Conservation (phyloP, 176 grass and related monocot genomes). For the Oryza rufipogon region DNA sequence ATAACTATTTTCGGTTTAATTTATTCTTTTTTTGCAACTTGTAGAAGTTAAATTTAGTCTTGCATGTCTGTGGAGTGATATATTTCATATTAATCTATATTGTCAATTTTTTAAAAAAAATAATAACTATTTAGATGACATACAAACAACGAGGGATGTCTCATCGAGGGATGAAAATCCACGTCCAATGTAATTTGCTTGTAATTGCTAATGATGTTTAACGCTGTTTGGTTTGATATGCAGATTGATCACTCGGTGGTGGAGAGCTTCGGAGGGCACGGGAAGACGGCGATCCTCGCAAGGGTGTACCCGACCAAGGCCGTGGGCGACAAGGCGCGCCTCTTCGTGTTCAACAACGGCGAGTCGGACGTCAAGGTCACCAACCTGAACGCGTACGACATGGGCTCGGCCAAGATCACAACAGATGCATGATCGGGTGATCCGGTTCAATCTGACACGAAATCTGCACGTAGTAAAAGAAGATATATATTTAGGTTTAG, state of each 20-base stretch:
- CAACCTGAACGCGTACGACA: conserved; percentile 51
- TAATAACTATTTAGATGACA: too few species aligned
- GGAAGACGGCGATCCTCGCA: conserved; percentile 58
- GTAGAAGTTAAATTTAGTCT: too few species aligned
- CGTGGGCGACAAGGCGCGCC: conserved; percentile 45
- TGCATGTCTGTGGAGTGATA: too few species aligned
- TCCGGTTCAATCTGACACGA: not conserved
- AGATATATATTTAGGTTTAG: not conserved
- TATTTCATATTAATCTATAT: too few species aligned
- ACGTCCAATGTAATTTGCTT: not conserved
- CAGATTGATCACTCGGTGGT: conserved; percentile 62
- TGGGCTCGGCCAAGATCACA: conserved; percentile 42
- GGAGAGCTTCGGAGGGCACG: conserved; percentile 65
- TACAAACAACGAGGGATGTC: too few species aligned
- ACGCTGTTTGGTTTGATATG: not conserved
- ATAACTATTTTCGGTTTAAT: too few species aligned
- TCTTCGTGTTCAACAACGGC: conserved; percentile 76
- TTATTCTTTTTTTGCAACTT: too few species aligned
- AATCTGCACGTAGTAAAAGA: not conserved
- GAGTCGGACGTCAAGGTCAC: conserved; percentile 43
- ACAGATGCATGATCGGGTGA: not conserved
- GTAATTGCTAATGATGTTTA: not conserved
- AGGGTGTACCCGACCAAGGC: conserved; percentile 61
- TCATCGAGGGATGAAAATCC: too few species aligned
- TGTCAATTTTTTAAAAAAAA: too few species aligned